These are phyloP conservation scores for Ogataea zsoltii DNA, from an alignment of 805 yeast genomes.

Conservation along the genomic window DNA sequence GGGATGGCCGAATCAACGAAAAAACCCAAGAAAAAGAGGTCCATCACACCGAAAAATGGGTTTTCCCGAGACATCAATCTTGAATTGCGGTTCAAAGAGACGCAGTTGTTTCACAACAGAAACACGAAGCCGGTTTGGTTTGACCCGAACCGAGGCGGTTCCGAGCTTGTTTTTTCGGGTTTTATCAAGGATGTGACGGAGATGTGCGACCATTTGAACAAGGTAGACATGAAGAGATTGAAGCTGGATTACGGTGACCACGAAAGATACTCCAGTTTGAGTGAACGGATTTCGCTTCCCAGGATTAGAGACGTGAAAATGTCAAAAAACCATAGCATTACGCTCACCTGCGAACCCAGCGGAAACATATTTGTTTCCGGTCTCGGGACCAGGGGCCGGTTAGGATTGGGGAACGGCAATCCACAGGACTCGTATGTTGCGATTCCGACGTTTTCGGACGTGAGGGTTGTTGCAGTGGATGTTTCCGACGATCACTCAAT, in stretches of 20 bases:
- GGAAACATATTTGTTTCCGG: conserved; percentile 64
- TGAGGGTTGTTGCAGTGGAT: conserved; percentile 39
- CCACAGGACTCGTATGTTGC: conserved; percentile 46
- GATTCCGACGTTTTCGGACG: conserved; percentile 39
- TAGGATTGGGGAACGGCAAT: conserved; percentile 54
- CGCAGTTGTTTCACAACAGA: conserved; percentile 6
- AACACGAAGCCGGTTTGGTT: conserved; percentile 10
- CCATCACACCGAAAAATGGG: conserved; percentile 25
- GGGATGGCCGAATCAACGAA: conserved; percentile 12
- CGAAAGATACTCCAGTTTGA: conserved; percentile 14
- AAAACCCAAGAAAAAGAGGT: conserved; percentile 25
- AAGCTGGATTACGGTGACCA: conserved; percentile 28
- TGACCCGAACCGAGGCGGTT: conserved; percentile 46
- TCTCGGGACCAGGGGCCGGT: conserved; percentile 65
- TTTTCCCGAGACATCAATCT: conserved; percentile 29
- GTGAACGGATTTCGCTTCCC: conserved; percentile 38
- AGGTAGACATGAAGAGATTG: conserved; percentile 20
- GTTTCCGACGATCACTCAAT: conserved; percentile 70
- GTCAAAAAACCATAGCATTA: conserved; percentile 66
- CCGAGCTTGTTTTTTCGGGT: conserved; percentile 62
- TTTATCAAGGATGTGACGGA: conserved; percentile 34
- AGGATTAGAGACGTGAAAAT: conserved; percentile 49
- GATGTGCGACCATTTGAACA: conserved; percentile 11
- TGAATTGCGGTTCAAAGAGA: conserved; percentile 24
- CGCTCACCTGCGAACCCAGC: conserved; percentile 49